phyloP scores from a whole-genome alignment of 2,329 filamentous ascomycete genomes.

The Pezicula radicicola region DNA sequence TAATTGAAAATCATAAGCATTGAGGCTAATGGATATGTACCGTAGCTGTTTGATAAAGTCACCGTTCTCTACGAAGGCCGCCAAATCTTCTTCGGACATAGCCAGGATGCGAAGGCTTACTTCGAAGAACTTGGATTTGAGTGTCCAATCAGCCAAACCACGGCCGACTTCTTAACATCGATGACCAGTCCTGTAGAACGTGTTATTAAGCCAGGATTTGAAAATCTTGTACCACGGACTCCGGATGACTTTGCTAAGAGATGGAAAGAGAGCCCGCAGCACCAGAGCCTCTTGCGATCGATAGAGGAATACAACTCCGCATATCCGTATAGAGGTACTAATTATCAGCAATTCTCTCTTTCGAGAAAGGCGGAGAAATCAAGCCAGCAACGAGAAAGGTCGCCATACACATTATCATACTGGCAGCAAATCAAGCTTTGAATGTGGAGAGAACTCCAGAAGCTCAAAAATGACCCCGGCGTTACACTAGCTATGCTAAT shows the following conservation, averaged over 20 bases:
- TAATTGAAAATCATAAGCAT: too few relatives aligned
- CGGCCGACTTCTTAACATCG: slow-evolving; percentile 70
- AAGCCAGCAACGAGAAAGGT: slow-evolving; percentile 37
- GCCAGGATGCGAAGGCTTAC: slow-evolving; percentile 60
- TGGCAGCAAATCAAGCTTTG: slow-evolving; percentile 47
- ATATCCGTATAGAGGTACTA: slow-evolving; percentile 23
- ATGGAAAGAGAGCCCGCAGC: slow-evolving; percentile 42
- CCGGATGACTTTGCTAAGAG: slow-evolving; percentile 49
- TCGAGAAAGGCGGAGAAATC: slow-evolving; percentile 30
- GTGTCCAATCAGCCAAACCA: slow-evolving; percentile 53
- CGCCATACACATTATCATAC: slow-evolving; percentile 74
- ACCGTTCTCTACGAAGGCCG: slow-evolving; percentile 64
- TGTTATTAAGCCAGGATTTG: slow-evolving; percentile 50
- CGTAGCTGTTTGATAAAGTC: slow-evolving; percentile 65
- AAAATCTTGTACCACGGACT: slow-evolving; percentile 51
- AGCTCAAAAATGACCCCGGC: slow-evolving; percentile 63
- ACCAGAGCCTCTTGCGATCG: slow-evolving; percentile 38
- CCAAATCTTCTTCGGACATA: slow-evolving; percentile 44
- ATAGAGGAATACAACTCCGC: slow-evolving; percentile 47
- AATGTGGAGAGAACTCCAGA: slow-evolving; percentile 68
- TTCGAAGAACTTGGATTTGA: slow-evolving; percentile 68
- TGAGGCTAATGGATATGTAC: too few relatives aligned
- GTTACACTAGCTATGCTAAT: slow-evolving; percentile 12
- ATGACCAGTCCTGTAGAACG: slow-evolving; percentile 62
- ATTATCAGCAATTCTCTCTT: slow-evolving; percentile 30